Evolutionary conservation across 345 rosid genomes (phyloP).

Genomic region (Eucalyptus sp.): DNA sequence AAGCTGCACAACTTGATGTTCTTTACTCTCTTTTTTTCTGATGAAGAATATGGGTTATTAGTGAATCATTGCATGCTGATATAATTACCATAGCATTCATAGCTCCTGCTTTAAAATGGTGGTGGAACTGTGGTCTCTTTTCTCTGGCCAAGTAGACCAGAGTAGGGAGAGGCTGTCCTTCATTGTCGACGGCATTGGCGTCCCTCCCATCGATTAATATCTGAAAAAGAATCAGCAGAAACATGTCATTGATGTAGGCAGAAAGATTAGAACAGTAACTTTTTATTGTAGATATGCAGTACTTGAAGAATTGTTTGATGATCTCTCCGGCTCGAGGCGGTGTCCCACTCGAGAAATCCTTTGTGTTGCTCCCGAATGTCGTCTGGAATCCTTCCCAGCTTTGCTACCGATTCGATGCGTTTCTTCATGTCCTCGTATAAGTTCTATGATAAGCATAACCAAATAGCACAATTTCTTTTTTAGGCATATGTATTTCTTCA

Average conservation of each 20-base stretch:
- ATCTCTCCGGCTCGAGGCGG: not conserved
- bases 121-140: conserved; percentile 24
- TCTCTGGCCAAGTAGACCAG: conserved; percentile 34
- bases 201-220: conserved; percentile 7
- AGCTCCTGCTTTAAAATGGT: conserved; percentile 44
- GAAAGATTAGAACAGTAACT: not conserved
- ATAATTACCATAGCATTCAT: conserved; percentile 28
- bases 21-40: not conserved
- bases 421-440: conserved; percentile 17
- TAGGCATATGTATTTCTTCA: not conserved
- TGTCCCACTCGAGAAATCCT: conserved; percentile 22
- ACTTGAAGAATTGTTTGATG: conserved; percentile 30
- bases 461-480: not conserved
- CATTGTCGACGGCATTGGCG: not conserved
- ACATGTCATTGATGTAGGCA: not conserved
- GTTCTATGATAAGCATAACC: conserved; percentile 1
- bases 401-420: conserved; percentile 3
- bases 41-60: not conserved
- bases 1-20: not conserved
- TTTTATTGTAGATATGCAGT: not conserved
- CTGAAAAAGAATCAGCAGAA: not conserved
- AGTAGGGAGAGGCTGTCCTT: conserved; percentile 23
- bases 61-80: not conserved
- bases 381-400: conserved; percentile 10
- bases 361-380: conserved; percentile 6